A percentile compares a stretch with the other conserved stretches of the same genome.
Conservation (phyloP, 176 grass and related monocot species). For the Oryza punctata region DNA sequence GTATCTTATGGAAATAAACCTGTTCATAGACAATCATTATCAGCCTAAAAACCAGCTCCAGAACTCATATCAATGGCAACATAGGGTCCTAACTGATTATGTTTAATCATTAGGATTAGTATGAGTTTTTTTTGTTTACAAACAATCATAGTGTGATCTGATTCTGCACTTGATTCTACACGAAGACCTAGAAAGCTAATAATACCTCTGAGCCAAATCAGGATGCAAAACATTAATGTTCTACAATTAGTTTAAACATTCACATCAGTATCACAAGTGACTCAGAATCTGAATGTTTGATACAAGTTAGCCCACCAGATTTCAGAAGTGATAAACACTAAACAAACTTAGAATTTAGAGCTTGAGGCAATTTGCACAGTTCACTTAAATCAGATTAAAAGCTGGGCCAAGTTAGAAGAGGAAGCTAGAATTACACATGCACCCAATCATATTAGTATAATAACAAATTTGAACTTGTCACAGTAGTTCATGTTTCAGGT, state of each 20-base stretch:
- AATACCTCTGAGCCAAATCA: slow-evolving; percentile 12
- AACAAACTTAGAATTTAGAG: not conserved
- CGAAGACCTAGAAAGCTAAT: not conserved
- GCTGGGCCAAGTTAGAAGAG: not conserved
- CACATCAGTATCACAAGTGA: not conserved
- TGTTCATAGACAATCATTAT: slow-evolving; percentile 50
- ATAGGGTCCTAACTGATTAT: slow-evolving; percentile 7
- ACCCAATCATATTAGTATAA: slow-evolving; percentile 24
- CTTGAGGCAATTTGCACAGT: not conserved
- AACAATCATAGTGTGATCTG: not conserved
- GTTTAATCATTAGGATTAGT: not conserved
- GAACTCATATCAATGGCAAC: slow-evolving; percentile 17
- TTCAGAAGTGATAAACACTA: not conserved
- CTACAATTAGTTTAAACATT: slow-evolving; percentile 15
- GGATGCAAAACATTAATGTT: not conserved
- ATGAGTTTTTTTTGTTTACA: not conserved
- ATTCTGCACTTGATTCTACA: slow-evolving; percentile 4
- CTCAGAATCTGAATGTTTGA: not conserved
- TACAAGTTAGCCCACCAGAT: slow-evolving; percentile 22
- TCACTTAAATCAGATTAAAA: slow-evolving; percentile 7
- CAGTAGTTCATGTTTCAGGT: not conserved
- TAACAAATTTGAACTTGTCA: not conserved
- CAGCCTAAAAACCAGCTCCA: not conserved
- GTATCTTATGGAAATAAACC: slow-evolving; percentile 96
- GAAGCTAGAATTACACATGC: not conserved